Base-by-base conservation (phyloP, 768 basidiomycete genomes). In the Cystofilobasidium capitatum region DNA sequence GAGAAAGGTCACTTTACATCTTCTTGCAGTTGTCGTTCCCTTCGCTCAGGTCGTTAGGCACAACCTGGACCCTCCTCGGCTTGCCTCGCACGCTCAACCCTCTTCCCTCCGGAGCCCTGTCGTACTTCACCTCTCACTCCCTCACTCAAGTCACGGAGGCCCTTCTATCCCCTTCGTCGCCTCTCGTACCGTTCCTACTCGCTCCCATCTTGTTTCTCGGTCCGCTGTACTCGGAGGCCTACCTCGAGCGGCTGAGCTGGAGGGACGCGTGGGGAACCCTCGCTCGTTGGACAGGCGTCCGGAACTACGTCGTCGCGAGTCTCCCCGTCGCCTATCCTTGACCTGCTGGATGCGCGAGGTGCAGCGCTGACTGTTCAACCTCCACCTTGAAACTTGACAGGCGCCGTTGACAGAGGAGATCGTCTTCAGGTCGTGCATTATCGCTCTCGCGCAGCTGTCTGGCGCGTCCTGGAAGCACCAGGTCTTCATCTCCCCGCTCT, bases 361-460 rank as follows among this genome's bases (percentile, higher is more conserved):
- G 37, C 36, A 39, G 12, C 14, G 5, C 49, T 51, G 24, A 51
- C 14, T 26, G 8, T 36, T 44, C 17, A 5, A 3, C 39, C 24
- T 20, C 22, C 31, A 22, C 49, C 29, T n/a, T 51, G 7, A 22
- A 10, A 33, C 37, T 24, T 13, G 5, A 36, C 68, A 92, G 91
- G 92, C 83, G 4, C 94, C 94, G 0, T 76, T 92, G 39, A 93
- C 93, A 0, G 94, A 99, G 78, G 94, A 98, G 76, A 66, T 96
- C 31, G 88, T 90, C 10, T 98, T 96, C 75, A 81, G 96, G 33
- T 85, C 88, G 0, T 92, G 90, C 74, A 82, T 94, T 35, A 79
- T 96, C 24, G 79, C 86, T 2, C 81, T 85, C 10, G 88, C 89
- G 71, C 81, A 85, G 64, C 81, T 94, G 60, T 82, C 86, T 0